Base-by-base conservation (phyloP, 257 asterid species). In the Capsicum chinense region DNA sequence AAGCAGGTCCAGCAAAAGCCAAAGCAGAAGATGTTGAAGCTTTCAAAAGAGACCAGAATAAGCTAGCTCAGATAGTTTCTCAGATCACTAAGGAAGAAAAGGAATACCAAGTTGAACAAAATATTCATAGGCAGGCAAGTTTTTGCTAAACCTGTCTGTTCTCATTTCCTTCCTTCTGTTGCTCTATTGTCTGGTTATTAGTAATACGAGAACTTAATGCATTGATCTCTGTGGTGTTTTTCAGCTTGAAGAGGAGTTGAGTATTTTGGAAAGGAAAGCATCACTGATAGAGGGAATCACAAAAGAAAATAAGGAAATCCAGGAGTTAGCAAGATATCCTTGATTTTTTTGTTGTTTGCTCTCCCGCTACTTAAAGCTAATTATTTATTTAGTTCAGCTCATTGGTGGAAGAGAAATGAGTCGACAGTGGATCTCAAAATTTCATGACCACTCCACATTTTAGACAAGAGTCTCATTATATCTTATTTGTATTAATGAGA, bases 241-340 rank as follows among this genome's bases (percentile, higher is more conserved):
- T 81, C 93, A 94, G 98, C 80, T 90, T 58, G 89, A 88, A 85
- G 83, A 88, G 71, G 97, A 96, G 89, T 89, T 96, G 70, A 83
- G 33, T 88, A 74, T 80, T 84, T 85, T 92, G 86, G 92, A 94
- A 89, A 90, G 83, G 81, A 90, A 86, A 88, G 90, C 84, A 26
- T 85, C 81, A 64, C 88, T 90, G 57, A 76, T 94, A 88, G 97
- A 92, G 88, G 91, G 91, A 19, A 85, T 90, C 47, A 83, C 86
- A 88, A 91, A 88, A 83, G 95, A 85, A 73, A 92, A 87, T 88
- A 85, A 83, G 88, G 93, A 90, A 86, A 88, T 93, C 90, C 93
- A 88, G 91, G 97, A 93, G 83, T 83, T 96, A 90, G 87, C 90
- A 35, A 91, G 85, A 96, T 96, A 94, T 93, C 99, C 98, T 94